Conservation (phyloP, 192 early-diverging fungal genomes). For the Diversispora epigaea region DNA sequence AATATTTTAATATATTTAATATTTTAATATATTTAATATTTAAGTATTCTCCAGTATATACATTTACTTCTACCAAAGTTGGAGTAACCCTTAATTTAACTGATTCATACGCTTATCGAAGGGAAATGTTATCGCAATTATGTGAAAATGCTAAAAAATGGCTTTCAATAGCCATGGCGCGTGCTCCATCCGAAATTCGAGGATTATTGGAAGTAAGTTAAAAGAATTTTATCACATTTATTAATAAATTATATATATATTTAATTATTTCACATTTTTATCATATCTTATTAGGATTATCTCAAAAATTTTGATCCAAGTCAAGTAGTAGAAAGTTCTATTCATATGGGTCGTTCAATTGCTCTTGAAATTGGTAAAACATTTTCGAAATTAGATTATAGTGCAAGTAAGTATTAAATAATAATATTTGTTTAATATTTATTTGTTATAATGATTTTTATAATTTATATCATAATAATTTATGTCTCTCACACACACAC, state of each 20-base stretch:
- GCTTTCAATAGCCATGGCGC: slow-evolving; percentile 59
- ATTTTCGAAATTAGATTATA: slow-evolving; percentile 32
- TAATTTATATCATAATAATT: no score
- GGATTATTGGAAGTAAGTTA: slow-evolving; percentile 40
- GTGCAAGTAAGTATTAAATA: slow-evolving; percentile 36
- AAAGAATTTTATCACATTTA: neutral
- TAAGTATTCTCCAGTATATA: slow-evolving; percentile 69
- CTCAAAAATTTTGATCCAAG: slow-evolving; percentile 61
- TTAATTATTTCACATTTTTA: neutral
- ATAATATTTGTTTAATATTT: slow-evolving; percentile 24
- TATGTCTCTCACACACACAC: no score
- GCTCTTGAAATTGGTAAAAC: slow-evolving; percentile 62
- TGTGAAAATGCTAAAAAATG: slow-evolving; percentile 65
- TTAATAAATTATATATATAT: neutral
- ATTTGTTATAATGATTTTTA: neutral
- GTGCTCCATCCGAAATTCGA: slow-evolving; percentile 70
- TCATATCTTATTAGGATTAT: slow-evolving; percentile 57
- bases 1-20: neutral
- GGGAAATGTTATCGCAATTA: slow-evolving; percentile 60
- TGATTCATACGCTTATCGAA: slow-evolving; percentile 72
- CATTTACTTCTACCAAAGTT: slow-evolving; percentile 62
- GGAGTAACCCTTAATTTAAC: slow-evolving; percentile 67
- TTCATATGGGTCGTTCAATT: slow-evolving; percentile 70
- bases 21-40: neutral
- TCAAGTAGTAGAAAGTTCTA: slow-evolving; percentile 53